Conservation (phyloP, 2,329 filamentous ascomycete genomes). For the Xylariaceae sp. region DNA sequence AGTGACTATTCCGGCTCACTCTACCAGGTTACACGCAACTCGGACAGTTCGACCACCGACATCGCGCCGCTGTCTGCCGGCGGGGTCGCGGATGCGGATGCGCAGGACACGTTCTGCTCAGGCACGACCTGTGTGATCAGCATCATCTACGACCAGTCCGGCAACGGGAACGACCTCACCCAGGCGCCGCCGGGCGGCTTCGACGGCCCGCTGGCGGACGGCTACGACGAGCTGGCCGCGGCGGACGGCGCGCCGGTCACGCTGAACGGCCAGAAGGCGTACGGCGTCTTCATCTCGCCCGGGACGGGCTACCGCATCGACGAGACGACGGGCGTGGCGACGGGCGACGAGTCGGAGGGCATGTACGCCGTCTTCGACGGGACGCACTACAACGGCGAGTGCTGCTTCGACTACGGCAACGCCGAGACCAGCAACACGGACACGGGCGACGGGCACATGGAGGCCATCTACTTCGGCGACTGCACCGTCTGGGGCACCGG, state of each 20-base stretch:
- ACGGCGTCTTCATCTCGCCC: conserved; percentile 55
- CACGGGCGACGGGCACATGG: conserved; percentile 59
- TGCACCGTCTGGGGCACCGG: conserved; percentile 49
- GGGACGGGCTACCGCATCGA: conserved; percentile 59
- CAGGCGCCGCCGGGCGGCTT: conserved; percentile 53
- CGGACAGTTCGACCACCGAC: conserved; percentile 38
- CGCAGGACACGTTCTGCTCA: conserved; percentile 55
- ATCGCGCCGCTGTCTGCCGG: conserved; percentile 48
- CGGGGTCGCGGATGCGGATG: conserved; percentile 52
- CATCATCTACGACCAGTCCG: conserved; percentile 60
- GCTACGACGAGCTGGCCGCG: conserved; percentile 46
- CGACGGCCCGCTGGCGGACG: conserved; percentile 45
- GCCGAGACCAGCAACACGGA: conserved; percentile 44
- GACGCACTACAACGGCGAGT: conserved; percentile 49
- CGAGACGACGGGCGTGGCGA: conserved; percentile 41
- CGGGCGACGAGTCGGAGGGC: conserved; percentile 46
- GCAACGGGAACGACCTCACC: conserved; percentile 51
- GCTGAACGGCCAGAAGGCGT: conserved; percentile 52
- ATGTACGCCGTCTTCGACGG: conserved; percentile 56
- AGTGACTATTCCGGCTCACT: conserved; percentile 42
- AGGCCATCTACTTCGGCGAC: conserved; percentile 58
- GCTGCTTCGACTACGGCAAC: conserved; percentile 53
- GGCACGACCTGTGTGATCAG: conserved; percentile 56
- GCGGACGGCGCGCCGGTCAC: conserved; percentile 55
- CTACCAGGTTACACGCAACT: conserved; percentile 53